Conservation (phyloP, 345 rosid genomes). For the Trapa incisa region DNA sequence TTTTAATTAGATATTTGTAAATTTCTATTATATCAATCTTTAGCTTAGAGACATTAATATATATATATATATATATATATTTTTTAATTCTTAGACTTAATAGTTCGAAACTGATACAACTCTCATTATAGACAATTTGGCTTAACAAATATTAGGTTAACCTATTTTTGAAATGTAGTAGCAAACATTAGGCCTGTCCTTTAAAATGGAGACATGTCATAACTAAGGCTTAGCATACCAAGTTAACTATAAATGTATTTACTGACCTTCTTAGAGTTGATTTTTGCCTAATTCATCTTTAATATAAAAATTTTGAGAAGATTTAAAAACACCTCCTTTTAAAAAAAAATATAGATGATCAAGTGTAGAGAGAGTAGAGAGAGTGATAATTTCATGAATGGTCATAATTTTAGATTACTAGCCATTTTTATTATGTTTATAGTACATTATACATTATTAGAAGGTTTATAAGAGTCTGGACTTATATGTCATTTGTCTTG, state of each 20-base stretch:
- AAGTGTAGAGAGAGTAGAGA: too few relatives aligned
- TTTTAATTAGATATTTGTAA: not conserved
- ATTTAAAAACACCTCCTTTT: not conserved
- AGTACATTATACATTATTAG: too few relatives aligned
- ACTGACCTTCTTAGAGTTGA: not conserved
- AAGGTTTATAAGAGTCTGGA: too few relatives aligned
- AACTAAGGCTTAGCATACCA: conserved; percentile 4
- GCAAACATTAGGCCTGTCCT: not conserved
- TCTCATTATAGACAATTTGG: too few relatives aligned
- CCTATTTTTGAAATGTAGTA: too few relatives aligned
- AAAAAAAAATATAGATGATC: not conserved
- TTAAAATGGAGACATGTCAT: conserved; percentile 4
- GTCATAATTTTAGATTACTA: not conserved
- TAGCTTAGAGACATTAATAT: not conserved
- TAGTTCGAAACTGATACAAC: too few relatives aligned
- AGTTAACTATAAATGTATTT: not conserved
- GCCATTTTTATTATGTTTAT: too few relatives aligned
- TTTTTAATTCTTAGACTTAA: not conserved
- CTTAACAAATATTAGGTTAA: too few relatives aligned
- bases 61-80: not conserved
- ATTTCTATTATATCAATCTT: not conserved
- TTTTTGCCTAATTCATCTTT: not conserved
- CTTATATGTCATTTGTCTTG: too few relatives aligned
- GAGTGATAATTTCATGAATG: not conserved
- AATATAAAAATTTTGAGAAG: not conserved